Percentiles rank a stretch among this genome's conserved stretches.
These are phyloP conservation scores for Auriscalpium microsporum DNA, from an alignment of 768 basidiomycete genomes.

Conservation along the genomic window DNA sequence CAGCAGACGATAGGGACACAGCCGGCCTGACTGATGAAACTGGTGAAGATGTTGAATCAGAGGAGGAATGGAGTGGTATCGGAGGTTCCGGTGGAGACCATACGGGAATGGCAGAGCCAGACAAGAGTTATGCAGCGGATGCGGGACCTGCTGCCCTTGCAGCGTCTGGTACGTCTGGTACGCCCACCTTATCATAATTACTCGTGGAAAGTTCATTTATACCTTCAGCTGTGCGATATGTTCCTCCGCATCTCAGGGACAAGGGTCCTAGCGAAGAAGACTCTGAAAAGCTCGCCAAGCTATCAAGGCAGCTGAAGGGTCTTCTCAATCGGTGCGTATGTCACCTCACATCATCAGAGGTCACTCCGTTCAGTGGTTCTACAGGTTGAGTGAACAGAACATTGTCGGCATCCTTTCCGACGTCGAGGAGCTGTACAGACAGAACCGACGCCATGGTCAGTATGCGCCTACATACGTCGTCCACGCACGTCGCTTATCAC, in stretches of 20 bases:
- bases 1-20: conserved; percentile 18
- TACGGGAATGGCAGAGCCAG: too few species aligned
- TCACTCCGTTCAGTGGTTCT: neutral
- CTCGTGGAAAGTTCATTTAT: conserved; percentile 3
- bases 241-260: conserved; percentile 75
- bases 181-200: neutral
- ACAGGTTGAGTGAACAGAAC: conserved; percentile 86
- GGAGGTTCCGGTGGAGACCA: too few species aligned
- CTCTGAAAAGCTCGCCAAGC: conserved; percentile 39
- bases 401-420: conserved; percentile 64
- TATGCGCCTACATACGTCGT: neutral
- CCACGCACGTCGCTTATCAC: neutral
- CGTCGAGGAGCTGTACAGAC: conserved; percentile 71
- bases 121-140: too few species aligned
- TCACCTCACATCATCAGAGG: neutral
- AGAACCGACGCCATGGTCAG: conserved; percentile 70
- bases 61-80: neutral
- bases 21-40: conserved; percentile 21
- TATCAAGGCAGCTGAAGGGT: conserved; percentile 76
- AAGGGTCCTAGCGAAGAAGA: conserved; percentile 29
- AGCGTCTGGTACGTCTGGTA: neutral
- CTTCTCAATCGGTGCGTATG: conserved; percentile 67
- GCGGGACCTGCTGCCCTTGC: too few species aligned
- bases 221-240: conserved; percentile 42
- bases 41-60: conserved; percentile 6